Base-by-base conservation (phyloP, 441 rosid species). In the Populus hybrid region DNA sequence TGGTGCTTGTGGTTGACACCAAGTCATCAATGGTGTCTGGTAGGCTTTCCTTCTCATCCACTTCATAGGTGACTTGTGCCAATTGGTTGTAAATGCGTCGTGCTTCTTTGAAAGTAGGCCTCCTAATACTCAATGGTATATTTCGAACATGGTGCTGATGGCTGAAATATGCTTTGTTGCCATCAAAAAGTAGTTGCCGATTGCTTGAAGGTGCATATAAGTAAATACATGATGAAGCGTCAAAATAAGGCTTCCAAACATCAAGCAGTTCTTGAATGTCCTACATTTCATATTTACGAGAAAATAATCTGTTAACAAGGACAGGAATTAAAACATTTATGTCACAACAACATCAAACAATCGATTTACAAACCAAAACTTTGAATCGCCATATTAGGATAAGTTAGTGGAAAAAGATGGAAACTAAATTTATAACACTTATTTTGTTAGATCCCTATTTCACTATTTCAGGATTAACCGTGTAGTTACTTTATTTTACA, bases 71-170 rank as follows among this genome's bases (percentile, higher is more conserved):
- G 79, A 91, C 78, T 83, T 91, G 94, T 26, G 95, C 91, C 84
- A 96, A 79, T 71, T 85, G 90, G 83, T 83, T 86, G 80, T 91
- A 92, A 75, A 96, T 72, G 61, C 89, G 96, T 69, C 82, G 88
- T 26, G 89, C 90, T 87, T 96, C 99, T 87, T 96, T 96, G 67
- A 92, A 79, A 72, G 98, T 96, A 70, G 99, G 99, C 84, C 99
- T 90, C 63, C 92, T 89, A 71, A 92, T 89, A 77, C 83, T 86
- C 77, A 94, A 70, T 10, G 98, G 95, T 79, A 94, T 75, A 65
- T 85, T 88, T 59, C 87, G 86, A 73, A 91, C 76, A 59, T 86
- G 90, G 61, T 80, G 83, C 50, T 83, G 92, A 82, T 80, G 84
- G 83, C 91, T 88, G 83, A 96, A 94, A 84, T 80, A 86, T 18